These are phyloP conservation scores for Paramarasmius palmivorus DNA, from an alignment of 1,284 basidiomycete species.

Conservation along the genomic window DNA sequence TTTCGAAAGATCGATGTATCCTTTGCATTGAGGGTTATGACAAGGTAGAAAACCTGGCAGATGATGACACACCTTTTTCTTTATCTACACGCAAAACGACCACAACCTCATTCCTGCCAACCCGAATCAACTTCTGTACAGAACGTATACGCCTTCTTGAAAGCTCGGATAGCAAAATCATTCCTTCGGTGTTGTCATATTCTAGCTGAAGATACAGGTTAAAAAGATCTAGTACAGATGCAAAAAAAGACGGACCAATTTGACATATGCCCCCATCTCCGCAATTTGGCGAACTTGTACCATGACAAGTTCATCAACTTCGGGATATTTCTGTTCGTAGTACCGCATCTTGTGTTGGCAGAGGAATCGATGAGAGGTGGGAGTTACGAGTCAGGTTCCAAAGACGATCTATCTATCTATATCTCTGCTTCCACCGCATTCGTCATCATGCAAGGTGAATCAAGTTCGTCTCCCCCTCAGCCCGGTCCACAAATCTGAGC, in stretches of 20 bases:
- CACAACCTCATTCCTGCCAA: constrained; percentile 98
- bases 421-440: not conserved
- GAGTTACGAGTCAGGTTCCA: not conserved
- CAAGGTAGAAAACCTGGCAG: constrained; percentile 2
- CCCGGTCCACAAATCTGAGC: not conserved
- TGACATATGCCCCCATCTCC: constrained; percentile 99
- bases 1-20: constrained; percentile 99
- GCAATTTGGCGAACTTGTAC: constrained; percentile 99
- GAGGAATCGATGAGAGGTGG: not conserved
- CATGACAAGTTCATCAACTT: constrained; percentile 98
- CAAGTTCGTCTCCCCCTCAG: not conserved
- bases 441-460: constrained; percentile 2
- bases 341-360: constrained; percentile 63
- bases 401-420: no score
- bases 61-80: constrained; percentile 81
- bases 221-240: not conserved
- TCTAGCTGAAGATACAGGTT: constrained; percentile 68
- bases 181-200: constrained; percentile 99
- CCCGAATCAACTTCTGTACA: constrained; percentile 97
- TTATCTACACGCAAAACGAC: constrained; percentile 98
- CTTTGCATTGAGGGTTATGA: constrained; percentile 39
- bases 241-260: constrained; percentile 67
- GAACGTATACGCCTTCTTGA: constrained; percentile 96
- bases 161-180: constrained; percentile 98
- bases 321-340: constrained; percentile 79